Conservation (phyloP, 2,329 filamentous ascomycete species). For the Dactylellina sp. region DNA sequence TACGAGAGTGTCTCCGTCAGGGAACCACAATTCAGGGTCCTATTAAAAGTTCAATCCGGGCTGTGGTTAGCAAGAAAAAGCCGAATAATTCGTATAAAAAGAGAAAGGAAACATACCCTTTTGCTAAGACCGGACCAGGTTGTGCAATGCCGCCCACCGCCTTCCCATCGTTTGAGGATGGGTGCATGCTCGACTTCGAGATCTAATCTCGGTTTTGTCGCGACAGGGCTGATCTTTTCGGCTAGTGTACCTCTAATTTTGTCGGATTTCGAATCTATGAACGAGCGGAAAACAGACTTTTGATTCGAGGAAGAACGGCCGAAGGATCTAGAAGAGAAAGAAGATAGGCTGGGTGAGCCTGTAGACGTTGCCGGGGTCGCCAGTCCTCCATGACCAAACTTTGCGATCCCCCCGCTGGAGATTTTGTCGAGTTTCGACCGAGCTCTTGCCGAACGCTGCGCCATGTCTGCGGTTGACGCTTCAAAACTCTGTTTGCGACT, state of each 20-base stretch:
- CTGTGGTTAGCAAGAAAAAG: slow-evolving; percentile 12
- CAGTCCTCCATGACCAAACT: slow-evolving; percentile 58
- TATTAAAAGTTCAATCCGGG: slow-evolving; percentile 60
- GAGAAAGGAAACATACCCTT: slow-evolving; percentile 18
- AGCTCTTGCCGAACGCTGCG: slow-evolving; percentile 60
- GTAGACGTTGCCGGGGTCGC: slow-evolving; percentile 59
- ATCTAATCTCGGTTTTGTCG: slow-evolving; percentile 48
- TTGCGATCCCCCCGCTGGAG: slow-evolving; percentile 57
- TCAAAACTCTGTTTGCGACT: slow-evolving; percentile 21
- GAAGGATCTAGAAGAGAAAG: slow-evolving; percentile 54
- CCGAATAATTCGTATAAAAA: neutral
- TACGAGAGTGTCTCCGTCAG: slow-evolving; percentile 72
- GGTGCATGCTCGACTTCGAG: slow-evolving; percentile 47
- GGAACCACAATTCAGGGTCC: slow-evolving; percentile 73
- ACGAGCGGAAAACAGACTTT: slow-evolving; percentile 58
- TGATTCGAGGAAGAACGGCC: slow-evolving; percentile 52
- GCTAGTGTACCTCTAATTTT: slow-evolving; percentile 59
- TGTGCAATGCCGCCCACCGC: slow-evolving; percentile 58
- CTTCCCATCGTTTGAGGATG: slow-evolving; percentile 60
- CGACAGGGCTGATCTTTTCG: slow-evolving; percentile 53
- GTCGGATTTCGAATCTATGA: slow-evolving; percentile 60
- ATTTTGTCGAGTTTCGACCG: slow-evolving; percentile 61
- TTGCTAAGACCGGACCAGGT: slow-evolving; percentile 57
- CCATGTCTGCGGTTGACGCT: slow-evolving; percentile 56
- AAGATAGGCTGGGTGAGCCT: slow-evolving; percentile 57